A percentile compares a stretch with the other conserved stretches of the same genome.
Evolutionary conservation across 257 asterid genomes (phyloP).

Genomic region (Solanum microdontum): DNA sequence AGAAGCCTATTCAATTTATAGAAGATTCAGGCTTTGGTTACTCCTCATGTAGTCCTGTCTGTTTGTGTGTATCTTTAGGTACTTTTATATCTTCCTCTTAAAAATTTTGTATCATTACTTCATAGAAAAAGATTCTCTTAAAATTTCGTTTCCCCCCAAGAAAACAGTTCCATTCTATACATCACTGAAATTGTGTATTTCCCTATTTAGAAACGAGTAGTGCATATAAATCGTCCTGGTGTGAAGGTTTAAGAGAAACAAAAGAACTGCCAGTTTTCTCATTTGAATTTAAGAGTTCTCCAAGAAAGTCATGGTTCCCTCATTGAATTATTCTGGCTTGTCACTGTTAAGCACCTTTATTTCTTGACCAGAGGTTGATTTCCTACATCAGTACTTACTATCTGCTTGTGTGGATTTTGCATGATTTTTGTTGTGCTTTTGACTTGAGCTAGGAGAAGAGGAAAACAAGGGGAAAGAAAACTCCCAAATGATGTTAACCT

Average conservation of each 20-base stretch:
- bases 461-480: neutral
- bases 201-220: neutral
- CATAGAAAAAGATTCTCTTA: neutral
- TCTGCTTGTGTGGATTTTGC: neutral
- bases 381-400: neutral
- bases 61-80: neutral
- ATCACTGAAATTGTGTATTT: neutral
- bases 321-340: neutral
- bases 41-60: neutral
- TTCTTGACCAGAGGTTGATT: neutral
- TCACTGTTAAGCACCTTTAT: neutral
- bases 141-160: neutral
- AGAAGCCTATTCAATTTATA: neutral
- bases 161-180: neutral
- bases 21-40: neutral
- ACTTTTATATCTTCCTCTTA: neutral
- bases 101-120: neutral
- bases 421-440: neutral
- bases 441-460: neutral
- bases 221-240: neutral
- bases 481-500: neutral
- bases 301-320: neutral
- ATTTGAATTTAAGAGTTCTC: neutral
- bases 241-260: neutral
- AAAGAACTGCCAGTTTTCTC: neutral